Conservation (phyloP, 2,329 filamentous ascomycete genomes). For the Claviceps humidiphila region DNA sequence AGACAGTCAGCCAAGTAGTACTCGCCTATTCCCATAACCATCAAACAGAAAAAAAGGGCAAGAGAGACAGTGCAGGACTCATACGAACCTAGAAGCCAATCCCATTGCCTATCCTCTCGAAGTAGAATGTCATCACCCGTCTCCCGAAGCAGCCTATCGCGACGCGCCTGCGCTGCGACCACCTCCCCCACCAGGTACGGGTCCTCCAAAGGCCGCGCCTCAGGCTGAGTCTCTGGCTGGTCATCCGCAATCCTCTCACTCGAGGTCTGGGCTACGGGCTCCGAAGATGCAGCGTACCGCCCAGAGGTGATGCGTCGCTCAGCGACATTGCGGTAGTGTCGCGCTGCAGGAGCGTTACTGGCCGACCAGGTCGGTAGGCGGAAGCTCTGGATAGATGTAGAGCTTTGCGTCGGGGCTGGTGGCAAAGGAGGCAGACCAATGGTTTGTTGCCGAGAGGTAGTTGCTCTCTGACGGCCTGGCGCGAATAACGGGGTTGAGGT, state of each 20-base stretch:
- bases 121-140: constrained; percentile 40
- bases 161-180: constrained; percentile 43
- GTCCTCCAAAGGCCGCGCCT: constrained; percentile 45
- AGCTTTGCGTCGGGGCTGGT: constrained; percentile 21
- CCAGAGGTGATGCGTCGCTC: constrained; percentile 42
- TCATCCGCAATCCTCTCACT: not conserved
- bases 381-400: constrained; percentile 37
- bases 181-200: constrained; percentile 54
- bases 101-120: constrained; percentile 46
- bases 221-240: not conserved
- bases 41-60: not conserved
- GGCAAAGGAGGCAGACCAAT: constrained; percentile 40
- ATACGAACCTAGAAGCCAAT: constrained; percentile 43
- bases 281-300: constrained; percentile 19
- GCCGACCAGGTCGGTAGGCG: constrained; percentile 47
- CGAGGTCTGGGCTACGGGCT: constrained; percentile 10
- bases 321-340: constrained; percentile 52
- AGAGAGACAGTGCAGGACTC: not conserved
- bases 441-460: constrained; percentile 19
- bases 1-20: not conserved
- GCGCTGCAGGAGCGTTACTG: constrained; percentile 37
- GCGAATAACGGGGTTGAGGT: constrained; percentile 3
- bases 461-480: constrained; percentile 10
- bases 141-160: constrained; percentile 44
- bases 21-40: not conserved